Percentiles rank a stretch among this genome's conserved stretches.
These are phyloP conservation scores for Urochloa ruziziensis DNA, from an alignment of 176 grass and related monocot species.

Conservation along the genomic window DNA sequence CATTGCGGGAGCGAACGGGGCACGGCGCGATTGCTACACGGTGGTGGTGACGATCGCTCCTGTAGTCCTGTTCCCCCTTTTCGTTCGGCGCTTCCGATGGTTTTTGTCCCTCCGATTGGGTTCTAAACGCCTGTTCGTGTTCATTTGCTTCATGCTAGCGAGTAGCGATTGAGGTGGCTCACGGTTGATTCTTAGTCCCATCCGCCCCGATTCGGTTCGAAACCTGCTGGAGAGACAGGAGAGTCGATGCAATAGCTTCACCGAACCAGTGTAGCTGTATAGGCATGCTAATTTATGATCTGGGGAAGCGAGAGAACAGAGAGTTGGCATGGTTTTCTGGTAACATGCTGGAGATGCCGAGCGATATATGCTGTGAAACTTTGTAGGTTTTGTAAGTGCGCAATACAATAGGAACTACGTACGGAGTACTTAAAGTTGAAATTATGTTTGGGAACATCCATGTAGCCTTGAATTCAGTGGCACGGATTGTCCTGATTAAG, in stretches of 20 bases:
- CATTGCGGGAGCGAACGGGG: not conserved
- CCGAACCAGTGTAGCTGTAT: not conserved
- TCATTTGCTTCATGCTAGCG: not conserved
- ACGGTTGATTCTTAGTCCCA: not conserved
- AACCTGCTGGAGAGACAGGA: not conserved
- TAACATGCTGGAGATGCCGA: not conserved
- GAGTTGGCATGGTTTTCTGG: not conserved
- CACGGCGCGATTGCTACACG: not conserved
- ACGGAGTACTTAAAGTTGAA: not conserved
- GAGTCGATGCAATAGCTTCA: not conserved
- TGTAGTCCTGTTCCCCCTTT: not conserved
- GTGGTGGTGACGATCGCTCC: not conserved
- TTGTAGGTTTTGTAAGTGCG: not conserved
- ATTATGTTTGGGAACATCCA: not conserved
- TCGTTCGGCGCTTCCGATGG: not conserved
- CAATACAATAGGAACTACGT: not conserved
- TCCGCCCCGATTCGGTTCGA: not conserved
- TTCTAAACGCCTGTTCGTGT: not conserved
- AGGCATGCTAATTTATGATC: not conserved
- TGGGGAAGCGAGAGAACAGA: not conserved
- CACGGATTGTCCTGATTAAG: not conserved
- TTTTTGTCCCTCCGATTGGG: not conserved
- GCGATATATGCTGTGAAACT: not conserved
- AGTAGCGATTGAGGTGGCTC: not conserved
- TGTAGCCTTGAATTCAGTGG: not conserved